These are phyloP conservation scores for Adansonia rubrostipa DNA, from an alignment of 441 rosid species.

Conservation along the genomic window DNA sequence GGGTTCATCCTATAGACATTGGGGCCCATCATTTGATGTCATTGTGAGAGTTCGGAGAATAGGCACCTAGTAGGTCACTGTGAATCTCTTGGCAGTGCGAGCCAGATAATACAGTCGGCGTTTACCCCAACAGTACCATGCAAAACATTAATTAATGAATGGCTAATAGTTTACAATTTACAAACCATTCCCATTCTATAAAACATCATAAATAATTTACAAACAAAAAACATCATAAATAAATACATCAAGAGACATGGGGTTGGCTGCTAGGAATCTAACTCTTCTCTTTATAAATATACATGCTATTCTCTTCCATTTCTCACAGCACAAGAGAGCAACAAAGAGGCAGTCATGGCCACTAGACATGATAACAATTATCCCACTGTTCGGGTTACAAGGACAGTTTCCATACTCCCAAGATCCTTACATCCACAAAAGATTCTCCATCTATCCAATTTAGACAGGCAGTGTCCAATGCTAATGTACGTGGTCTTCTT, in stretches of 20 bases:
- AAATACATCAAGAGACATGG: conserved; percentile 36
- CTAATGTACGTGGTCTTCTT: conserved; percentile 71
- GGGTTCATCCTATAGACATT: background rate
- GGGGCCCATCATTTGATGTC: conserved; percentile 18
- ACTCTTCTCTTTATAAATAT: conserved; percentile 20
- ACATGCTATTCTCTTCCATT: conserved; percentile 16
- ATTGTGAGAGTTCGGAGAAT: conserved; percentile 12
- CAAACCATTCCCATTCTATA: background rate
- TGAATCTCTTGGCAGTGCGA: conserved; percentile 26
- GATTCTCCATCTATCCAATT: conserved; percentile 56
- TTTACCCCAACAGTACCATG: conserved; percentile 27
- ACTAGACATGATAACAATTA: conserved; percentile 23
- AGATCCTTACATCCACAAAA: conserved; percentile 42
- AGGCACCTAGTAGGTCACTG: conserved; percentile 32
- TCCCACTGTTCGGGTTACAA: conserved; percentile 41
- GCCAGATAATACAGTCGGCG: conserved; percentile 34
- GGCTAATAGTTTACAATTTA: background rate
- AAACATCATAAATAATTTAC: conserved; percentile 14
- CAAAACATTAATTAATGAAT: conserved; percentile 27
- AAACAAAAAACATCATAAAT: conserved; percentile 1
- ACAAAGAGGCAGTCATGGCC: conserved; percentile 35
- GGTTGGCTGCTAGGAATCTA: conserved; percentile 45
- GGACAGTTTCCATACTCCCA: conserved; percentile 46
- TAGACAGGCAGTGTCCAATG: conserved; percentile 73
- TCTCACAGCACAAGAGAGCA: conserved; percentile 4